Base-by-base conservation (phyloP, 2,329 filamentous ascomycete species). In the Aspergillus ibericus region DNA sequence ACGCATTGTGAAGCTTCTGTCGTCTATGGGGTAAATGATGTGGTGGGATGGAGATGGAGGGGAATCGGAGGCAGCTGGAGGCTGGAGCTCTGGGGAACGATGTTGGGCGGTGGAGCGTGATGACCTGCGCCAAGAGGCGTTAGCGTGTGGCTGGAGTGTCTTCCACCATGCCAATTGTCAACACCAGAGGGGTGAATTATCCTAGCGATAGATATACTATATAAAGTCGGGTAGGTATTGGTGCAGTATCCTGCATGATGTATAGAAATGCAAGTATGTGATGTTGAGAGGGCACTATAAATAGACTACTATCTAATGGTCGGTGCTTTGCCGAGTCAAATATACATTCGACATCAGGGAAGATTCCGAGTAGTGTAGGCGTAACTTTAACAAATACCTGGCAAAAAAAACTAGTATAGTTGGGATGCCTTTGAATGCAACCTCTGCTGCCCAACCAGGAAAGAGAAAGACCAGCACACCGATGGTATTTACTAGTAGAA, bases 91-190 rank as follows among this genome's bases (percentile, higher is more conserved):
- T 36, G 38, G 50, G 50, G 53, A 48, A 47, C 40, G 32, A 54
- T 63, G 59, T 63, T 61, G 60, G 62, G 59, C 55, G 59, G 65
- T 67, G 64, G 65, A 62, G 62, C 63, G 50, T 50, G 59, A 65
- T 68, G 67, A 68, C 64, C 67, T 68, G 64, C 58, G 67, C 67
- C 68, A 70, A 69, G 66, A 65, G 49, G 35, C 57, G 47, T 57
- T 62, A 64, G 59, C 48, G 63, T 57, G 56, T 55, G 49, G 40
- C 29, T 32, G 38, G 18, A 15, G 38, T 42, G 18, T 22, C 18
- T 22, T 22, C 38, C 38, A 42, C 22, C 29, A 13, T 20, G 38
- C 16, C 38, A 42, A 25, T 25, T 10, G 12, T 32, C 29, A 32
- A 32, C 29, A 10, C 29, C 29, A 10, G 29, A 42, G 38, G 18